Evolutionary conservation across 2,329 filamentous ascomycete genomes (phyloP).

Genomic region (Arthrobotrys megalospora): DNA sequence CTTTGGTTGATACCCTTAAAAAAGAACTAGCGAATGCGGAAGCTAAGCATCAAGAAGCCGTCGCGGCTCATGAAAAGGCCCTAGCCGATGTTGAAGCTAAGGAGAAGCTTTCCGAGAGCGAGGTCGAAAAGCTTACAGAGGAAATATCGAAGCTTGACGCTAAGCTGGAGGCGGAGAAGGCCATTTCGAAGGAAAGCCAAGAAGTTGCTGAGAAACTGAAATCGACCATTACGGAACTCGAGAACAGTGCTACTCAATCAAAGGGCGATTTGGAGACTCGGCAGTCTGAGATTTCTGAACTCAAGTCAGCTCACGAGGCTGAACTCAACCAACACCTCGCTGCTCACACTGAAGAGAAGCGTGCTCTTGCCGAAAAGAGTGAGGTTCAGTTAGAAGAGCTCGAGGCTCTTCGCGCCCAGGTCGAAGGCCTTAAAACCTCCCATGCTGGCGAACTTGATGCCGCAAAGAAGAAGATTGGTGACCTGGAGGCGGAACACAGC

Average conservation of each 20-base stretch:
- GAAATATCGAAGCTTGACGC: slow-evolving; percentile 41
- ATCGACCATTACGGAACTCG: slow-evolving; percentile 39
- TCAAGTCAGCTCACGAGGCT: slow-evolving; percentile 50
- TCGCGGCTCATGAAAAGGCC: slow-evolving; percentile 15
- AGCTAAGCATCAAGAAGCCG: slow-evolving; percentile 23
- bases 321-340: slow-evolving; percentile 47
- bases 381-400: slow-evolving; percentile 46
- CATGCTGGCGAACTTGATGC: slow-evolving; percentile 31
- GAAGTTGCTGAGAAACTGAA: slow-evolving; percentile 40
- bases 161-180: slow-evolving; percentile 48
- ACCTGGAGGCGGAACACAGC: slow-evolving; percentile 42
- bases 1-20: slow-evolving; percentile 6
- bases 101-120: slow-evolving; percentile 35
- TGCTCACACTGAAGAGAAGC: slow-evolving; percentile 50
- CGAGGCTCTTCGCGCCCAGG: slow-evolving; percentile 27
- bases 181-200: slow-evolving; percentile 37
- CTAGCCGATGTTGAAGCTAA: slow-evolving; percentile 23
- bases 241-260: slow-evolving; percentile 51
- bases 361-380: slow-evolving; percentile 43
- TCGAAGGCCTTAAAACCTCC: slow-evolving; percentile 36
- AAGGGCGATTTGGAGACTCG: slow-evolving; percentile 52
- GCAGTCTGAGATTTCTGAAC: slow-evolving; percentile 39
- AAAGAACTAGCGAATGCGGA: slow-evolving; percentile 24
- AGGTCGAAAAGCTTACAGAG: slow-evolving; percentile 34
- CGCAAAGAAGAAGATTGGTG: slow-evolving; percentile 26